Percentiles rank a stretch among this genome's conserved stretches.
Evolutionary conservation across 352 stramenopile genomes (phyloP).

Genomic region (Pythium monospermum): DNA sequence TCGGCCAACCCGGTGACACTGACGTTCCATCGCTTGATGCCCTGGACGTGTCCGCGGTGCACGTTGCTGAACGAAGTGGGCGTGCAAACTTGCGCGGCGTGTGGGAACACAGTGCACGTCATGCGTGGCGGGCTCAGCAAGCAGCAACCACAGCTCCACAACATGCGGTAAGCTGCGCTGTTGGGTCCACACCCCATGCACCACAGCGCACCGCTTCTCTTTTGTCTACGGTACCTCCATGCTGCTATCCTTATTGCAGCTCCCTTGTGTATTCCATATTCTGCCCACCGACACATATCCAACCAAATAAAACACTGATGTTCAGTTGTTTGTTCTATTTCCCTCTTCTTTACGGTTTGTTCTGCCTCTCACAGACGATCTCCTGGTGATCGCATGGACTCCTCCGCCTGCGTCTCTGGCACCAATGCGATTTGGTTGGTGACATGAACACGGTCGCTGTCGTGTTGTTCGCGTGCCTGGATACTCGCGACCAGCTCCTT

Average conservation of each 20-base stretch:
- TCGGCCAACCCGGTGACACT: slow-evolving; percentile 63
- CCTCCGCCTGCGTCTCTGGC: background rate
- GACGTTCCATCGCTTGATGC: slow-evolving; percentile 49
- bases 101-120: slow-evolving; percentile 30
- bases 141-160: background rate
- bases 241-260: too few species aligned
- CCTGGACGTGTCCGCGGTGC: slow-evolving; percentile 66
- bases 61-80: slow-evolving; percentile 60
- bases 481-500: slow-evolving; percentile 20
- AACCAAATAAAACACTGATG: too few species aligned
- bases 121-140: slow-evolving; percentile 6
- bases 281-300: too few species aligned
- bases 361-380: too few species aligned
- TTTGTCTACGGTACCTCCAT: too few species aligned
- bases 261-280: too few species aligned
- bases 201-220: too few species aligned
- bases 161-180: background rate
- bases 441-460: background rate
- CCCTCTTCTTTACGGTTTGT: too few species aligned
- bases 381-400: background rate
- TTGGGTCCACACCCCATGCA: too few species aligned
- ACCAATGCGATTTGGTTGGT: slow-evolving; percentile 14
- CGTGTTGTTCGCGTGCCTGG: slow-evolving; percentile 4
- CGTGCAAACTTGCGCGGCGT: slow-evolving; percentile 42
- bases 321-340: too few species aligned